These are phyloP conservation scores for Cyberlindnera xishuangbannaensis DNA, from an alignment of 805 yeast species.

Conservation along the genomic window DNA sequence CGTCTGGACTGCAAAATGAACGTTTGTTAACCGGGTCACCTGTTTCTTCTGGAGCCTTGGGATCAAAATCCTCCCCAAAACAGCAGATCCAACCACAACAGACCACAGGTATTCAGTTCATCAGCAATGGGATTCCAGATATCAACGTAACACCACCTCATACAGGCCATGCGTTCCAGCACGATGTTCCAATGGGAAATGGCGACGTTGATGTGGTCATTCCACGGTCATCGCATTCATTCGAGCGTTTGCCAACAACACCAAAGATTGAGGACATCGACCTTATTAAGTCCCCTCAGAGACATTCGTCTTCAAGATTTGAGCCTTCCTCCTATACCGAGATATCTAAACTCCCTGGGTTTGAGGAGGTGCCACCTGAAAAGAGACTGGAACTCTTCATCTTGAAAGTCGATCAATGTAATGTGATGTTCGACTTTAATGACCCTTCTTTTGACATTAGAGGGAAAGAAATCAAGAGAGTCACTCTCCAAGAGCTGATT, in stretches of 20 bases:
- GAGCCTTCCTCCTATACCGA: conserved; percentile 68
- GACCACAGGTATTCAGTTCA: neutral
- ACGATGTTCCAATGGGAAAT: conserved; percentile 9
- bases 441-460: conserved; percentile 89
- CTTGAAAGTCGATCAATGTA: conserved; percentile 90
- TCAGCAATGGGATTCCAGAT: conserved; percentile 9
- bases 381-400: conserved; percentile 76
- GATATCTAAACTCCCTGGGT: conserved; percentile 72
- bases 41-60: no score
- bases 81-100: conserved; percentile 2
- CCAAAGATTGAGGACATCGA: conserved; percentile 59
- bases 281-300: conserved; percentile 75
- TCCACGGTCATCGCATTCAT: conserved; percentile 44
- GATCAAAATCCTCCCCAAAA: conserved; percentile 5
- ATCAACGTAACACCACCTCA: conserved; percentile 18
- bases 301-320: conserved; percentile 89
- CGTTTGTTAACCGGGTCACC: no score
- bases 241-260: conserved; percentile 55
- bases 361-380: conserved; percentile 82
- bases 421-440: conserved; percentile 86
- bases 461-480: conserved; percentile 88
- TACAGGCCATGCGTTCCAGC: conserved; percentile 1
- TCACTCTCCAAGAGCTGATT: conserved; percentile 82
- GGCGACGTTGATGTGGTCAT: conserved; percentile 20
- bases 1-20: conserved; percentile 4